phyloP scores from a whole-genome alignment of 2,329 filamentous ascomycete species.

The Pseudocercospora eumusae region DNA sequence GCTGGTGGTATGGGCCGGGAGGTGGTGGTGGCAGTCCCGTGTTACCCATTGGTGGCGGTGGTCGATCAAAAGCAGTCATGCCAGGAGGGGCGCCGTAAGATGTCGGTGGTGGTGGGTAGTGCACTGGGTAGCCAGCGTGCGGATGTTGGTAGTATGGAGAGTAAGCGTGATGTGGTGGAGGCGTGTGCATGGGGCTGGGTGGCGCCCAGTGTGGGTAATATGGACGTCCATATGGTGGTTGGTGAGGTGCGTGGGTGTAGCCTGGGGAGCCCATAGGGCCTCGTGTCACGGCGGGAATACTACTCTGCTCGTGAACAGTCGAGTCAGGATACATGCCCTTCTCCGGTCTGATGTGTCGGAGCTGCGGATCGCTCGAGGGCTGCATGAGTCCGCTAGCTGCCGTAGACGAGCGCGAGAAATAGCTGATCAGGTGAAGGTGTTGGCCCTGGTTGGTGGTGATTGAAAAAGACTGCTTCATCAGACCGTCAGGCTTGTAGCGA shows the following conservation, averaged over 20 bases:
- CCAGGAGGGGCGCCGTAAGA: slow-evolving; percentile 30
- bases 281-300: slow-evolving; percentile 77
- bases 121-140: slow-evolving; percentile 30
- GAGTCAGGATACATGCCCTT: slow-evolving; percentile 99
- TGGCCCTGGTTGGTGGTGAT: slow-evolving; percentile 90
- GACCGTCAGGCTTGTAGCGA: slow-evolving; percentile 89
- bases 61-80: slow-evolving; percentile 43
- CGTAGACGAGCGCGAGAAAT: slow-evolving; percentile 81
- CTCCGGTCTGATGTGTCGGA: slow-evolving; percentile 79
- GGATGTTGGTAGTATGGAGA: slow-evolving; percentile 40
- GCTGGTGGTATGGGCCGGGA: slow-evolving; percentile 37
- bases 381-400: slow-evolving; percentile 72
- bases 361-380: slow-evolving; percentile 74
- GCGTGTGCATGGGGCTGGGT: slow-evolving; percentile 47
- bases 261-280: slow-evolving; percentile 64
- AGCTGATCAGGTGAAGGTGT: slow-evolving; percentile 95
- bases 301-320: slow-evolving; percentile 80
- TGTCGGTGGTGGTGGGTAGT: slow-evolving; percentile 39
- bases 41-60: slow-evolving; percentile 43
- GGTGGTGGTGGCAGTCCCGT: slow-evolving; percentile 43
- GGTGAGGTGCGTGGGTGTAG: slow-evolving; percentile 55
- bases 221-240: slow-evolving; percentile 44
- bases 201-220: slow-evolving; percentile 43
- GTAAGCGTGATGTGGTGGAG: slow-evolving; percentile 40
- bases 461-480: slow-evolving; percentile 99